A percentile compares a stretch with the other conserved stretches of the same genome.
phyloP scores from a whole-genome alignment of 305 asterid genomes.

The Rubia peregrina region DNA sequence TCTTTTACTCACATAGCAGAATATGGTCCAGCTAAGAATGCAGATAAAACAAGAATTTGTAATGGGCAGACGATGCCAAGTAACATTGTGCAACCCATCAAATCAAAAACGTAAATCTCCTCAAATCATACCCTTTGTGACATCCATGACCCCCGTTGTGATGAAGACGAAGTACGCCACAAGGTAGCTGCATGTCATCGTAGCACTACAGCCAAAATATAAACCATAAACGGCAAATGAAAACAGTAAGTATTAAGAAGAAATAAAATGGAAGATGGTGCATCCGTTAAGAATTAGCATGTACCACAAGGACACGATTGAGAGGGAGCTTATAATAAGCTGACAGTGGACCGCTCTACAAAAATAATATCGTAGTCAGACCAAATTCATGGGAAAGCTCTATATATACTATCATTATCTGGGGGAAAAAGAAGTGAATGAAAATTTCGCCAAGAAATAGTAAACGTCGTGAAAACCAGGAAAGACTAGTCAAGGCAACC shows the following conservation, averaged over 20 bases:
- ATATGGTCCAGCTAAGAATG: background rate
- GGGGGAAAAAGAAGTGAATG: background rate
- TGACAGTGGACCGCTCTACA: slow-evolving; percentile 89
- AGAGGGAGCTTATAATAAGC: slow-evolving; percentile 97
- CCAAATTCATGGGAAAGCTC: background rate
- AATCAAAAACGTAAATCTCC: slow-evolving; percentile 11
- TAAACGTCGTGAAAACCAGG: background rate
- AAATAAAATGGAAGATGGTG: slow-evolving; percentile 1
- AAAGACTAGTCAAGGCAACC: background rate
- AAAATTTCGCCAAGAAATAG: background rate
- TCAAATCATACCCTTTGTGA: slow-evolving; percentile 66
- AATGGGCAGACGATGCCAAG: background rate
- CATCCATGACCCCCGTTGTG: slow-evolving; percentile 69
- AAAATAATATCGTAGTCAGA: slow-evolving; percentile 18
- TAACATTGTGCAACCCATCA: slow-evolving; percentile 7
- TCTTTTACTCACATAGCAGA: background rate
- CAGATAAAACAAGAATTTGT: background rate
- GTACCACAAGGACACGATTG: slow-evolving; percentile 81
- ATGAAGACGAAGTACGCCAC: slow-evolving; percentile 93
- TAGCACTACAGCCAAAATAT: slow-evolving; percentile 46
- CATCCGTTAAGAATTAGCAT: background rate
- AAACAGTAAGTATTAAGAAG: background rate
- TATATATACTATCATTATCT: background rate
- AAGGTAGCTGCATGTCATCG: slow-evolving; percentile 88
- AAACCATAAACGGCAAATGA: background rate